Percentiles rank a stretch among this genome's conserved stretches.
Evolutionary conservation across 1,139 yeast species (phyloP).

Genomic region (Suhomyces kunorum): DNA sequence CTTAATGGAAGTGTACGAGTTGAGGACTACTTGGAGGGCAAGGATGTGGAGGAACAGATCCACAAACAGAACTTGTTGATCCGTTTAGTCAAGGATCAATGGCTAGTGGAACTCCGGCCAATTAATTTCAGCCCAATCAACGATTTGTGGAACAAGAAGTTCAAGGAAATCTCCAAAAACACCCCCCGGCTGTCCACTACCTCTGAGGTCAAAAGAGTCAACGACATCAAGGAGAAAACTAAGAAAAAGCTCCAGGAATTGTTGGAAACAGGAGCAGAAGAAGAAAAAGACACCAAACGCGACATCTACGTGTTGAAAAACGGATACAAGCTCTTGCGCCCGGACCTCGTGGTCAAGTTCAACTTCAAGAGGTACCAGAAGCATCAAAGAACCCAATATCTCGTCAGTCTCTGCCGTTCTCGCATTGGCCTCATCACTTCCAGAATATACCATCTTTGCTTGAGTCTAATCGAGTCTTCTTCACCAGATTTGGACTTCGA

Average conservation of each 20-base stretch:
- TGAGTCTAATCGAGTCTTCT: slow-evolving; percentile 58
- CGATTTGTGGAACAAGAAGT: slow-evolving; percentile 60
- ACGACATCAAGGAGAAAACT: slow-evolving; percentile 65
- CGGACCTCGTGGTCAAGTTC: slow-evolving; percentile 57
- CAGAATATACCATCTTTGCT: slow-evolving; percentile 59
- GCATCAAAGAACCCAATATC: slow-evolving; percentile 61
- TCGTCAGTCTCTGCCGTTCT: slow-evolving; percentile 63
- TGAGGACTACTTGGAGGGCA: slow-evolving; percentile 54
- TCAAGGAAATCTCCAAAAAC: slow-evolving; percentile 49
- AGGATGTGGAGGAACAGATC: slow-evolving; percentile 26
- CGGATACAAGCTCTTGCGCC: slow-evolving; percentile 47
- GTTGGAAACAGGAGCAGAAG: slow-evolving; percentile 30
- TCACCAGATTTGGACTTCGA: slow-evolving; percentile 45
- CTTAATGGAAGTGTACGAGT: slow-evolving; percentile 65
- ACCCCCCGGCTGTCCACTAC: slow-evolving; percentile 54
- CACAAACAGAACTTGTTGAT: slow-evolving; percentile 40
- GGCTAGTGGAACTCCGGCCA: slow-evolving; percentile 48
- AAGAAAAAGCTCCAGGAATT: slow-evolving; percentile 44
- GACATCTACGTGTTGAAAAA: slow-evolving; percentile 33
- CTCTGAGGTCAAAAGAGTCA: slow-evolving; percentile 62
- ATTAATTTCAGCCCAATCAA: slow-evolving; percentile 44
- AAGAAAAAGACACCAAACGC: slow-evolving; percentile 16
- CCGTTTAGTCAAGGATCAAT: slow-evolving; percentile 55
- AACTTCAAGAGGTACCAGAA: slow-evolving; percentile 70
- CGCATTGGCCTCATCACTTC: slow-evolving; percentile 73